Percentiles rank a stretch among this genome's conserved stretches.
phyloP scores from a whole-genome alignment of 306 rosid species.

The Gynostemma pentaphyllum region DNA sequence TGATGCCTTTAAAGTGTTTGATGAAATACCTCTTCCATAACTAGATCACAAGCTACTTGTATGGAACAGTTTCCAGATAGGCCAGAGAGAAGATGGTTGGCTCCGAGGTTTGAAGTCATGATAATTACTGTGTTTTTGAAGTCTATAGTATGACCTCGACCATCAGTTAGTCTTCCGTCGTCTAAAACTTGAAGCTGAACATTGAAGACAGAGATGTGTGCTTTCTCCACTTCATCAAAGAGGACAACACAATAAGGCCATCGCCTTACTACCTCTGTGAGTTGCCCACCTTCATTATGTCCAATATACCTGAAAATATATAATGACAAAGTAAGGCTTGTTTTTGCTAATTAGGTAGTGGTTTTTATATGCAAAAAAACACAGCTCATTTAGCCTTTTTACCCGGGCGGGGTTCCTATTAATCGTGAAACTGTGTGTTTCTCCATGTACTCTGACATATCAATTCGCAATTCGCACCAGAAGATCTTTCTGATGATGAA shows the following conservation, averaged over 20 bases:
- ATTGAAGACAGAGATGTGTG: background rate
- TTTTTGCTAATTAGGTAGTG: too few relatives aligned
- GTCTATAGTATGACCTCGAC: background rate
- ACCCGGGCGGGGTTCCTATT: conserved; percentile 1
- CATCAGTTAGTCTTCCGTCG: conserved; percentile 4
- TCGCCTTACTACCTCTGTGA: background rate
- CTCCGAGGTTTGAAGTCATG: conserved; percentile 13
- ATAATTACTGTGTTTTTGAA: conserved; percentile 3
- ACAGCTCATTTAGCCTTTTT: too few relatives aligned
- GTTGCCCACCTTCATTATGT: conserved; percentile 5
- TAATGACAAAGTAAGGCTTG: too few relatives aligned
- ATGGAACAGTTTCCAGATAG: conserved; percentile 49
- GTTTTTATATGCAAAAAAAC: too few relatives aligned
- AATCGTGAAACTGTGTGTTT: background rate
- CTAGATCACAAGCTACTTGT: conserved; percentile 56
- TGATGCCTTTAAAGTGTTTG: too few relatives aligned
- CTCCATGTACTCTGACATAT: conserved; percentile 8
- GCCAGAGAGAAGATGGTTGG: conserved; percentile 62
- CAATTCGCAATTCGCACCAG: background rate
- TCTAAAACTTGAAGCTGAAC: conserved; percentile 6
- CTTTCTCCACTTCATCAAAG: conserved; percentile 6
- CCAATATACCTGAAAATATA: conserved; percentile 1
- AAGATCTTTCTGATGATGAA: background rate
- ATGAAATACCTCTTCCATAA: conserved; percentile 54
- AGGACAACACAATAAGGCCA: conserved; percentile 1